Base-by-base conservation (phyloP, 805 yeast species). In the Metschnikowia cubensis region DNA sequence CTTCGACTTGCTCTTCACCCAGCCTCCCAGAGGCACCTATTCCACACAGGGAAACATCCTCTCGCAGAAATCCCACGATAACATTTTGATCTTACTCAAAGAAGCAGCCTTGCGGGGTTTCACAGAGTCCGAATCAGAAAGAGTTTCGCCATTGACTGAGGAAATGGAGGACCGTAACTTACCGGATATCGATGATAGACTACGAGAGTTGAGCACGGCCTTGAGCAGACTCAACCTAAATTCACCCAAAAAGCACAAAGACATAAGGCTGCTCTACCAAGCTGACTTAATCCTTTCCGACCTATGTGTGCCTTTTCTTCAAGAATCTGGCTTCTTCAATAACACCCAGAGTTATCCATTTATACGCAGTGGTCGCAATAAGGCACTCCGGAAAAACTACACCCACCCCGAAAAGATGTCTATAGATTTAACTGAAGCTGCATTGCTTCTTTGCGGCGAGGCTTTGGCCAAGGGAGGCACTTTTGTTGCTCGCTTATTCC, bases 41-140 rank as follows among this genome's bases (percentile, higher is more conserved):
- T 70, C 91, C 0, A 76, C 91, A 47, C 98, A 94, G 62, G 98
- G 96, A 0, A 89, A 91, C 61, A 85, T 92, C n/a, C 71, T 87
- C 37, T 81, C 89, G 15, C 56, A 55, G 21, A 45, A 42, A 17
- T 50, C 56, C 1, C 60, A 57, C 29, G 33, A 35, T 1, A 50
- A 52, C 35, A 49, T 57, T 3, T 47, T 49, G 36, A 33, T 33
- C 11, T 44, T 54, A 34, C 56, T 57, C 29, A 47, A 50, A 22
- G 59, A 54, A 36, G 42, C 55, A 2, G 50, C 58, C 15, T 42
- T 49, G 13, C 15, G 15, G 11, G 25, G 39, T 15, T 11, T 43
- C n/a, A 35, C 22, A 13, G 34, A 25, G 8, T 21, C 10, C 10
- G 34, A 50, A 22, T 56, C 50, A 1, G 47, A 41, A 8, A 46